A percentile compares a stretch with the other conserved stretches of the same genome.
phyloP scores from a whole-genome alignment of 2,329 filamentous ascomycete genomes.

The Colletotrichum sp. region DNA sequence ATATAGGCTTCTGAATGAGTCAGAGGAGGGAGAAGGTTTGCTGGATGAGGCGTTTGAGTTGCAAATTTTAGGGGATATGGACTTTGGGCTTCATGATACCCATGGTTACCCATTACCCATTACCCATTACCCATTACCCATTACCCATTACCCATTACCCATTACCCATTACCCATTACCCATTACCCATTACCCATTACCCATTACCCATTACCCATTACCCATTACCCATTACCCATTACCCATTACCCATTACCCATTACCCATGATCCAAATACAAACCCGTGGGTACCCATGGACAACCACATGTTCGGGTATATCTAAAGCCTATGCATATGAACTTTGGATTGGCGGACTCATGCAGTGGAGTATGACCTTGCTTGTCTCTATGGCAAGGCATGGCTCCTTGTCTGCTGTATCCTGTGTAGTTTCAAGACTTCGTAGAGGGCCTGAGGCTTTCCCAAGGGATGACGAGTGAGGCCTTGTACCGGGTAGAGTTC shows the following conservation, averaged over 20 bases:
- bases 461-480: not conserved
- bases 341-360: not conserved
- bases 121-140: too few relatives aligned
- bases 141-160: too few relatives aligned
- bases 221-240: too few relatives aligned
- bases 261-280: not conserved
- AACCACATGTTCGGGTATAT: not conserved
- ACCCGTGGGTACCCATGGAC: not conserved
- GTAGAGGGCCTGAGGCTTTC: not conserved
- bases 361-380: not conserved
- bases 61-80: not conserved
- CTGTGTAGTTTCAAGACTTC: not conserved
- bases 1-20: fast-evolving
- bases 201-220: not conserved
- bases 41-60: too few relatives aligned
- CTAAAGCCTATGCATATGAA: not conserved
- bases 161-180: too few relatives aligned
- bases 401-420: fast-evolving
- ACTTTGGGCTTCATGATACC: not conserved
- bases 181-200: too few relatives aligned
- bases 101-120: not conserved
- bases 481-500: not conserved
- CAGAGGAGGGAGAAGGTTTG: not conserved
- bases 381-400: not conserved
- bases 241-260: not conserved